Evolutionary conservation across 768 basidiomycete species (phyloP).

Genomic region (Austroboletus festivus): DNA sequence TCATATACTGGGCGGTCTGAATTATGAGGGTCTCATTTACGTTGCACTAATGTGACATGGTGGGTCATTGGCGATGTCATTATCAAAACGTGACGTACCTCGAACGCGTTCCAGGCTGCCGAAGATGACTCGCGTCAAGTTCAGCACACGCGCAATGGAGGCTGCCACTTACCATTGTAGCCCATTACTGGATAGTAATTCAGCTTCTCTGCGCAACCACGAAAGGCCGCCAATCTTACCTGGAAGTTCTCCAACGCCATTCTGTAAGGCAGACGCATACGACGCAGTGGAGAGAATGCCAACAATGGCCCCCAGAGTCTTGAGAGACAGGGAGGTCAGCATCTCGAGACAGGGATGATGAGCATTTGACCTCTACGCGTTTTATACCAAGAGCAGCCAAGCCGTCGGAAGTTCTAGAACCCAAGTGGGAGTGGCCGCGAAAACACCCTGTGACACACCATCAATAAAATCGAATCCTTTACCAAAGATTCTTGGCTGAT

Average conservation of each 20-base stretch:
- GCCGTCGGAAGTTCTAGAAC: constrained; percentile 2
- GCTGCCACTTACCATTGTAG: constrained; percentile 25
- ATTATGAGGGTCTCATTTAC: constrained; percentile 53
- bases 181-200: constrained; percentile 27
- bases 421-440: constrained; percentile 1
- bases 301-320: constrained; percentile 1
- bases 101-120: constrained; percentile 65
- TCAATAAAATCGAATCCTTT: not conserved
- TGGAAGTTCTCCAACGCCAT: constrained; percentile 32
- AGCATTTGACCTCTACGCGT: not conserved
- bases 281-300: constrained; percentile 12
- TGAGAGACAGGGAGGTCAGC: constrained; percentile 5
- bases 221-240: constrained; percentile 13
- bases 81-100: constrained; percentile 32
- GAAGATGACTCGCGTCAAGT: constrained; percentile 2
- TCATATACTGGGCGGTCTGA: constrained; percentile 49
- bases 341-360: constrained; percentile 5
- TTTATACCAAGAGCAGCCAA: constrained; percentile 10
- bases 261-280: constrained; percentile 19
- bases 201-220: not conserved
- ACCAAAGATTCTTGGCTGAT: constrained; percentile 2
- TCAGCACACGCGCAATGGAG: not conserved
- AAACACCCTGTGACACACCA: not conserved
- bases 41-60: constrained; percentile 41
- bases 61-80: not conserved